A percentile compares a stretch with the other conserved stretches of the same genome.
phyloP scores from a whole-genome alignment of 2,329 filamentous ascomycete genomes.

The Curvularia spicifera region DNA sequence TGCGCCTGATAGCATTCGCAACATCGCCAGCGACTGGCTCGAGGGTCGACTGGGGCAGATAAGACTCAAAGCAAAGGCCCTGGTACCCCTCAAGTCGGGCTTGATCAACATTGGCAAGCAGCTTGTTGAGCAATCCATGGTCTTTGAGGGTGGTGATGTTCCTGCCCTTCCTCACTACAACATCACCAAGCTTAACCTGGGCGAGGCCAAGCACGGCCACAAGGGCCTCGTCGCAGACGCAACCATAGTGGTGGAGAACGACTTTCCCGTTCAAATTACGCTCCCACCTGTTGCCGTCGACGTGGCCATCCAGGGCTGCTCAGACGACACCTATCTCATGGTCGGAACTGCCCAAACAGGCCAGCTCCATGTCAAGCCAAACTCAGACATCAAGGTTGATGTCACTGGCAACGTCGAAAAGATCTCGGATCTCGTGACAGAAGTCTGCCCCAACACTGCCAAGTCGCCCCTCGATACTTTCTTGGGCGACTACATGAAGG shows the following conservation, averaged over 20 bases:
- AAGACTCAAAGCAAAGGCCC: slow-evolving; percentile 73
- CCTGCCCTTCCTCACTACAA: slow-evolving; percentile 82
- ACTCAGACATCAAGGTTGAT: slow-evolving; percentile 69
- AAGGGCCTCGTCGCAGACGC: slow-evolving; percentile 81
- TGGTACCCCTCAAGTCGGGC: slow-evolving; percentile 78
- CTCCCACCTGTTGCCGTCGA: slow-evolving; percentile 84
- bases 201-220: slow-evolving; percentile 67
- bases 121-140: slow-evolving; percentile 72
- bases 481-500: slow-evolving; percentile 80
- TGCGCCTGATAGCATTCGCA: slow-evolving; percentile 75
- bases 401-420: slow-evolving; percentile 74
- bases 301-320: slow-evolving; percentile 83
- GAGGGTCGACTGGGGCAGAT: slow-evolving; percentile 76
- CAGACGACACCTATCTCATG: slow-evolving; percentile 73
- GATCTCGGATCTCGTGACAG: slow-evolving; percentile 75
- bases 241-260: slow-evolving; percentile 73
- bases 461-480: slow-evolving; percentile 86
- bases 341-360: slow-evolving; percentile 78
- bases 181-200: slow-evolving; percentile 79
- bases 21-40: slow-evolving; percentile 86
- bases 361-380: slow-evolving; percentile 70
- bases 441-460: slow-evolving; percentile 74
- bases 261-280: slow-evolving; percentile 76
- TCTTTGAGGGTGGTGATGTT: slow-evolving; percentile 76
- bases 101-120: slow-evolving; percentile 80